phyloP scores from a whole-genome alignment of 805 yeast species.

The Lachancea fermentati region DNA sequence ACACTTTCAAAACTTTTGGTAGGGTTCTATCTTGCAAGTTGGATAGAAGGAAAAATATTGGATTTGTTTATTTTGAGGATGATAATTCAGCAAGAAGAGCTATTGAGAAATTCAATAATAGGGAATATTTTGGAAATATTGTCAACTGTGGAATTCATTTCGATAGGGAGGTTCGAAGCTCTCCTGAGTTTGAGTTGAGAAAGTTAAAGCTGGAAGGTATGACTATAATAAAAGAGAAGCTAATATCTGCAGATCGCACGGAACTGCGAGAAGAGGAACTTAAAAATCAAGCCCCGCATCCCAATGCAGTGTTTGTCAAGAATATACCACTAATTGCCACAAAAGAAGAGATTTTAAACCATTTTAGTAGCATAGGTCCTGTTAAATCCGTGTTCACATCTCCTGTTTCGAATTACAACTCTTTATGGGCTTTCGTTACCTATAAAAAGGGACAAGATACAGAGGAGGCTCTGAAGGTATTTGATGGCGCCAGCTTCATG shows the following conservation, averaged over 20 bases:
- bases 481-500: constrained; percentile 27
- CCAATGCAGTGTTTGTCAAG: constrained; percentile 33
- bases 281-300: constrained; percentile 18
- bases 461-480: constrained; percentile 30
- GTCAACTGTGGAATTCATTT: constrained; percentile 39
- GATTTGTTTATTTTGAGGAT: constrained; percentile 36
- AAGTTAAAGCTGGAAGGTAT: constrained; percentile 18
- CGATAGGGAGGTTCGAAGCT: constrained; percentile 31
- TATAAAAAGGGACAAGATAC: constrained; percentile 36
- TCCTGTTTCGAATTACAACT: constrained; percentile 20
- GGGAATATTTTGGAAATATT: constrained; percentile 26
- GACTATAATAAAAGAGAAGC: constrained; percentile 13
- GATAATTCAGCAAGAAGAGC: constrained; percentile 33
- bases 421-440: constrained; percentile 39
- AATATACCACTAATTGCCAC: constrained; percentile 30
- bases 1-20: constrained; percentile 44
- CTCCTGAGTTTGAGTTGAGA: constrained; percentile 30
- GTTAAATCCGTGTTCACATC: constrained; percentile 33
- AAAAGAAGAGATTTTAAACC: constrained; percentile 27
- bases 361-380: constrained; percentile 30
- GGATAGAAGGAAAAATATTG: constrained; percentile 35
- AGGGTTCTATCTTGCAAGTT: constrained; percentile 40
- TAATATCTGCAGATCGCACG: constrained; percentile 15
- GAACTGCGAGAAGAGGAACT: constrained; percentile 1
- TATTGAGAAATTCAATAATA: constrained; percentile 30